Evolutionary conservation across 1,284 basidiomycete genomes (phyloP), one percentile per base, ranked within the genome.

Genomic region (Ustilago trichophora): DNA sequence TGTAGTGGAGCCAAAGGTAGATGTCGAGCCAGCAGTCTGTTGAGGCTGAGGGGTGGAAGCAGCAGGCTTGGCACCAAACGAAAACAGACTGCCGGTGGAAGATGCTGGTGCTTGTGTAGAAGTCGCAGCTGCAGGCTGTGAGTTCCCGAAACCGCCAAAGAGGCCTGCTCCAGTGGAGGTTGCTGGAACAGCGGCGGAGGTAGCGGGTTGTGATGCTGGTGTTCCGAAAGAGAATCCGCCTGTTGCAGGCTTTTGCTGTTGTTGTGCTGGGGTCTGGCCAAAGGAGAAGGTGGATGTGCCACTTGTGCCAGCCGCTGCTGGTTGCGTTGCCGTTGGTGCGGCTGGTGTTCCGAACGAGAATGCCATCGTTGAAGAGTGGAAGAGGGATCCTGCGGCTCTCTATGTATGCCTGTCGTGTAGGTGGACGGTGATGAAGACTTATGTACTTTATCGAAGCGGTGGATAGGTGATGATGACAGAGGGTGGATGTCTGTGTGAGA

Each of bases 341-440:
- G 74, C 57, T 38, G 76, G 62, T 22, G 70, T 62, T n/a, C 73
- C 73, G 44, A 78, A 78, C 16, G 70, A 57, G 55, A 78, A 78
- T 16, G 73, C 74, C 74, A 77, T 76, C 19, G 12, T 41, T 43
- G 13, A 7, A 4, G 8, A 16, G 27, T 12, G 26, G 13, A 7
- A 9, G 15, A 31, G n/a, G 18, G 18, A 2, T 10, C 12, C 38
- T 36, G 21, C 15, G 4, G 8, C 8, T 8, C 27, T 29, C 27
- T 29, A 29, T 29, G 27, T 29, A 29, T 29, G 27, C n/a, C n/a
- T n/a, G n/a, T n/a, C n/a, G n/a, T n/a, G n/a, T n/a, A n/a, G n/a
- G n/a, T n/a, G n/a, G n/a, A n/a, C n/a, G n/a, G n/a, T n/a, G n/a
- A n/a, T n/a, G n/a, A n/a, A n/a, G n/a, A n/a, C n/a, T n/a, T n/a